Base-by-base conservation (phyloP, 148 eudicot genomes). In the Camellia japonica region DNA sequence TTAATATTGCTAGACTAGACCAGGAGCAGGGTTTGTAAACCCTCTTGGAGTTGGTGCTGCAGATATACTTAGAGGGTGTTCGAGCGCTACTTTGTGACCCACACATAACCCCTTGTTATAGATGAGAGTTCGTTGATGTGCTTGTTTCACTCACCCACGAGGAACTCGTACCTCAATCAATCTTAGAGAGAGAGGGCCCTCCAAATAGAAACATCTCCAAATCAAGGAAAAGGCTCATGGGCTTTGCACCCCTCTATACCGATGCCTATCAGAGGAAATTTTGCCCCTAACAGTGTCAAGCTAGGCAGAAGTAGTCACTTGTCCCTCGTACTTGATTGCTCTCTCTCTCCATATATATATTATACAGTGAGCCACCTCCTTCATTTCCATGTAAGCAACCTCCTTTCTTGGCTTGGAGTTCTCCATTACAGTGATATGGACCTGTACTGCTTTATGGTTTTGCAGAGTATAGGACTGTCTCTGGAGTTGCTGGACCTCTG, bases 401-500 rank as follows among this genome's bases (percentile, higher is more conserved):
- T 70, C 52, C 42, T 46, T 52, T 12, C 16, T 44, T 73, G 47
- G 13, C 43, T 54, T 23, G 51, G 19, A 20, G 13, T 30, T 30
- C 15, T 19, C 52, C 51, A 6, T 43, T 44, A 43, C 14, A 20
- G 44, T 3, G 12, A 0, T 73, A 14, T 54, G 47, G 76, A 15
- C 16, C 76, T 55, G 54, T 46, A n/a, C 4, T 59, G 11, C 67
- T 62, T 18, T 19, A 1, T 16, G 20, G 44, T 68, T 59, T 47
- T 77, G 71, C 91, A 92, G 95, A 92, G 79, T 92, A 92, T 79
- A 84, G 95, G 82, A 91, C 95, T 41, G 95, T 91, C 68, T 91
- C 93, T 78, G 95, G 95, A 84, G 95, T 91, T 85, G 95, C 95
- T 83, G 95, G 95, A 82, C 95, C 95, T 65, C 88, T 92, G 78